Evolutionary conservation across 1,284 basidiomycete genomes (phyloP).

Genomic region (Leccinum proximum): DNA sequence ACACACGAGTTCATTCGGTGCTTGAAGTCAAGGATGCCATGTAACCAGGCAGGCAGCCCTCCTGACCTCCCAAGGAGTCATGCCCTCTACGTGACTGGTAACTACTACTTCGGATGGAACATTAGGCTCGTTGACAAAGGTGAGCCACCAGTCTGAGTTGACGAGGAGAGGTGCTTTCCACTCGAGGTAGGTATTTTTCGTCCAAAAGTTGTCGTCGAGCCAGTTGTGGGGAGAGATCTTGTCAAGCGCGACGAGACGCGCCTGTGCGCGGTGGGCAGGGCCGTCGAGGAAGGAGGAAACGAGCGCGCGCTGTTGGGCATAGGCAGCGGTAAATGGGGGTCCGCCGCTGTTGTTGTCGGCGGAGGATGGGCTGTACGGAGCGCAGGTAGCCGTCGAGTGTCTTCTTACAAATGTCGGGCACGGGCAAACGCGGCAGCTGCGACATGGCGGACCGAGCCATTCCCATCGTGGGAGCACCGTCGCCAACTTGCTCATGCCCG

Average conservation of each 20-base stretch:
- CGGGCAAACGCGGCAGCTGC: conserved; percentile 40
- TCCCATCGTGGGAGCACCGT: background rate
- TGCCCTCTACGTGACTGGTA: conserved; percentile 39
- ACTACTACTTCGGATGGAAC: conserved; percentile 44
- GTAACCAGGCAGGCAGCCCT: conserved; percentile 81
- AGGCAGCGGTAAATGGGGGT: conserved; percentile 43
- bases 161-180: conserved; percentile 86
- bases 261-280: conserved; percentile 46
- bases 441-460: background rate
- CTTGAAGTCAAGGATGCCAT: conserved; percentile 81
- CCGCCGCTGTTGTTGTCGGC: conserved; percentile 69
- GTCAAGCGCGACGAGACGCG: conserved; percentile 81
- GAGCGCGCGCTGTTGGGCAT: conserved; percentile 21
- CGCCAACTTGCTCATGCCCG: no score
- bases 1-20: conserved; percentile 60
- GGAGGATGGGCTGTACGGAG: conserved; percentile 36
- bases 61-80: conserved; percentile 83
- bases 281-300: conserved; percentile 23
- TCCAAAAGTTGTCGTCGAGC: conserved; percentile 96
- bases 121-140: conserved; percentile 66
- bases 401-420: conserved; percentile 70
- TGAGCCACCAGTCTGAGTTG: conserved; percentile 98
- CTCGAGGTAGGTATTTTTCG: conserved; percentile 87
- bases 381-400: conserved; percentile 51
- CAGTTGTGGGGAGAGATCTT: conserved; percentile 87